These are phyloP conservation scores for Cladosporium sp. DNA, from an alignment of 2,329 filamentous ascomycete species.

Conservation along the genomic window DNA sequence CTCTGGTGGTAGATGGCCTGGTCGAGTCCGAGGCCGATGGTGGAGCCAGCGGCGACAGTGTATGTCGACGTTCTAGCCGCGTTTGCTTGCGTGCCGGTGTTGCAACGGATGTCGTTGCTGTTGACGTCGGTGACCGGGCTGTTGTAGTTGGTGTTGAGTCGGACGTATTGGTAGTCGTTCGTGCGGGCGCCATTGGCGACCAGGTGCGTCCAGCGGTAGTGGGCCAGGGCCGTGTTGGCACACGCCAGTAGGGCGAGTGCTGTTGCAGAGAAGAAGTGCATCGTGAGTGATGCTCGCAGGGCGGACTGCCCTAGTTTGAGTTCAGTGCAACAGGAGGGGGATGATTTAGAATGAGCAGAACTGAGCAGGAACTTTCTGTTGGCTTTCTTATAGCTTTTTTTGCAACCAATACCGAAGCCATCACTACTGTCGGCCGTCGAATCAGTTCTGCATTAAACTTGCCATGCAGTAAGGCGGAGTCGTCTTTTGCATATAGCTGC, in stretches of 20 bases:
- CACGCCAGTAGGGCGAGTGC: not conserved
- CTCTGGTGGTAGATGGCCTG: constrained; percentile 9
- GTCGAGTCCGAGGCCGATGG: constrained; percentile 16
- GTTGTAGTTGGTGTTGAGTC: constrained; percentile 40
- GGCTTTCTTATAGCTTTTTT: not conserved
- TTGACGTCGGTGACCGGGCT: constrained; percentile 47
- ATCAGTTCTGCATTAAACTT: too few relatives aligned
- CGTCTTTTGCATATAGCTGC: constrained; percentile 3
- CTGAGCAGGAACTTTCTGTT: not conserved
- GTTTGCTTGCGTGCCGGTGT: constrained; percentile 22
- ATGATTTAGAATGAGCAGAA: not conserved
- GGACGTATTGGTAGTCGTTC: constrained; percentile 43
- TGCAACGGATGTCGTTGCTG: constrained; percentile 45
- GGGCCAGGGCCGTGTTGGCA: constrained; percentile 21
- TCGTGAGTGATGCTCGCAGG: not conserved
- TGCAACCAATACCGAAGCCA: too few relatives aligned
- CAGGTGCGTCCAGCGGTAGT: constrained; percentile 30
- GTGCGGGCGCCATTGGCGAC: constrained; percentile 40
- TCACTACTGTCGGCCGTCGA: too few relatives aligned
- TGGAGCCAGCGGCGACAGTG: constrained; percentile 14
- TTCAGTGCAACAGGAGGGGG: not conserved
- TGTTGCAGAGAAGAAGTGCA: constrained; percentile 1
- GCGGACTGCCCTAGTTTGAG: not conserved
- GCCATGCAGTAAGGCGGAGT: constrained; percentile 1
- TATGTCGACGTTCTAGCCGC: constrained; percentile 30